Conservation (phyloP, 2,329 filamentous ascomycete species). For the Blastomyces parvus region DNA sequence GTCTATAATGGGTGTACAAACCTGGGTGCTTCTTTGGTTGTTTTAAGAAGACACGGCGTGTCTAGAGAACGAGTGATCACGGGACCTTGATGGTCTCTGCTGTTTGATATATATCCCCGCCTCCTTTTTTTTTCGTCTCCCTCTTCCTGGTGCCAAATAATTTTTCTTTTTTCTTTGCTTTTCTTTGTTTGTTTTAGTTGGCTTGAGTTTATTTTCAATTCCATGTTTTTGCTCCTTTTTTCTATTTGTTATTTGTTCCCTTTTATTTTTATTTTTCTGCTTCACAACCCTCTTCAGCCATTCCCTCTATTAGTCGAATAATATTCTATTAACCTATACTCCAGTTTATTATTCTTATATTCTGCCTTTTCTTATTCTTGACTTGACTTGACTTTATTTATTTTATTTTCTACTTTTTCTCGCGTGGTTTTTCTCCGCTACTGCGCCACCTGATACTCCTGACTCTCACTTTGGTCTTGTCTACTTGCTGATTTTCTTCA, state of each 20-base stretch:
- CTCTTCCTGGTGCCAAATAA: not conserved
- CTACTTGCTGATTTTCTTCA: not conserved
- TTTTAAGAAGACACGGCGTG: not conserved
- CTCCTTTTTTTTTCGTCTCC: not conserved
- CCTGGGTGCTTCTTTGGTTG: not conserved
- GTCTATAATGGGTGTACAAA: not conserved
- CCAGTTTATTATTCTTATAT: conserved; percentile 4
- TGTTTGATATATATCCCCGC: not conserved
- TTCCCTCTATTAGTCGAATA: not conserved
- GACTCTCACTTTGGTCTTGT: not conserved
- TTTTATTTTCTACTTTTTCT: conserved; percentile 8
- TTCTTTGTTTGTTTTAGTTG: too few species aligned
- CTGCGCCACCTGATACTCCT: conserved; percentile 1
- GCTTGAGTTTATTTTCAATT: not conserved
- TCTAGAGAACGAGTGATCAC: not conserved
- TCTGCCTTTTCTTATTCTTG: conserved; percentile 6
- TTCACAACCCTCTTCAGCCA: not conserved
- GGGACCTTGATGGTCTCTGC: not conserved
- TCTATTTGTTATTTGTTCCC: too few species aligned
- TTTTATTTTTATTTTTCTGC: not conserved
- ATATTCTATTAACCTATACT: conserved; percentile 10
- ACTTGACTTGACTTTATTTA: conserved; percentile 4
- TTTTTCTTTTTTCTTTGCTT: not conserved
- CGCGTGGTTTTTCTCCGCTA: conserved; percentile 1
- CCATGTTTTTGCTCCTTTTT: not conserved